Base-by-base conservation (phyloP, 371 early-diverging fungal species). In the Mucor plumbeus region DNA sequence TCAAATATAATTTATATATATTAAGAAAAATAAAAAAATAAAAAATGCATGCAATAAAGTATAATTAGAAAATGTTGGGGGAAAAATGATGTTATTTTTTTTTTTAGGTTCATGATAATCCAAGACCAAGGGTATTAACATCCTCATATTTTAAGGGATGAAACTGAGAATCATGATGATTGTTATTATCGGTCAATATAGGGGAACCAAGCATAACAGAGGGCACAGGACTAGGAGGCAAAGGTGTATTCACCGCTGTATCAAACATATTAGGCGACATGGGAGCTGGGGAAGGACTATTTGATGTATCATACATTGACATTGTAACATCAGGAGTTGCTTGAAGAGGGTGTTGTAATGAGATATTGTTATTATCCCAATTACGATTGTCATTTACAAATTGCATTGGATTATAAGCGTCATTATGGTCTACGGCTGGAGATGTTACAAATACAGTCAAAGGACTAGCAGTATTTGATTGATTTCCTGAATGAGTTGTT, bases 181-280 rank as follows among this genome's bases (percentile, higher is more conserved):
- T 17, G 17, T 38, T 26, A 38, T 41, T 8, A 31, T 43, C 65
- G 10, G 13, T 19, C 47, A 56, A 17, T 13, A 31, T 26, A 31
- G 53, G 53, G 31, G 53, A 53, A 4, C 53, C 53, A 31, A 53
- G 31, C 56, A 68, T 54, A 19, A 44, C 8, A 33, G 39, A 43
- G 57, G 70, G 53, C 7, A 65, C 55, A n/a, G 70, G 70, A 35
- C 70, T 70, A 21, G 65, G 65, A 10, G 70, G 70, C 31, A 70
- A 43, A 40, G 65, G 65, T 14, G 61, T 64, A 26, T 65, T 70
- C 11, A 65, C 54, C 10, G 70, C 65, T 13, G 34, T 58, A 13
- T 65, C 70, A 61, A 65, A 65, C 38, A 61, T 38, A 10, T 36
- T 43, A 0, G 70, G 70, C 1, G 70, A 69, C 26, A 65, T 7